Evolutionary conservation across 768 basidiomycete species (phyloP), one percentile per base, ranked within the genome.

Genomic region (Gymnopilus dilepis): DNA sequence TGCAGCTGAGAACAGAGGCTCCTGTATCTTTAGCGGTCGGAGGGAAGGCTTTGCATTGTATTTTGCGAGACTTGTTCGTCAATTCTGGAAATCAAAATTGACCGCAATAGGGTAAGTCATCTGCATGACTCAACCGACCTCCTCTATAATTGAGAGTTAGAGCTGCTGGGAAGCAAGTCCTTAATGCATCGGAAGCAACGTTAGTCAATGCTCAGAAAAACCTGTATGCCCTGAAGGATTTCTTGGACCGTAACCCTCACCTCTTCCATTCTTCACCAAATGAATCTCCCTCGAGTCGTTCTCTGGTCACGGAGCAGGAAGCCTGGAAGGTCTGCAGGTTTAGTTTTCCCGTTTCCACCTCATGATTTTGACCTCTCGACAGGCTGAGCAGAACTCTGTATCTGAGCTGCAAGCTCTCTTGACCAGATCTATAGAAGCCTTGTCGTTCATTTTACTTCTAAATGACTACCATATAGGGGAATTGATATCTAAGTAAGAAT

Each of bases 391-490:
- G 70, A 82, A 74, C 51, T 95, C 94, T 15, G 88, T 93, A n/a
- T 78, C 82, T n/a, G 88, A 92, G 70, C 77, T 97, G 6, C 82
- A 88, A 48, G 76, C 82, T 19, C 83, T 99, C 45, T 77, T 99
- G 47, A 85, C 84, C 9, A 87, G 96, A 69, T 89, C 94, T 4
- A 92, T 98, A 51, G 97, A 99, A 74, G 97, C 94, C 0, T 86
- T 99, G 58, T 94, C 95, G 0, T 99, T 99, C 74, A 81, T 99
- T 54, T 82, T 99, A 26, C 86, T 99, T 19, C 80, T 99, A 53
- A 94, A 87, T 67, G 97, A 99, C 70, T 97, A 98, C 77, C 86
- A 87, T 59, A 80, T 99, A 22, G 86, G 90, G 17, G 94, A 97
- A 63, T 82, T 97, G 28, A 86, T 97, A 58, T 78, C 87, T 34